Base-by-base conservation (phyloP, 192 early-diverging fungal genomes). In the Entomortierella chlamydospora region DNA sequence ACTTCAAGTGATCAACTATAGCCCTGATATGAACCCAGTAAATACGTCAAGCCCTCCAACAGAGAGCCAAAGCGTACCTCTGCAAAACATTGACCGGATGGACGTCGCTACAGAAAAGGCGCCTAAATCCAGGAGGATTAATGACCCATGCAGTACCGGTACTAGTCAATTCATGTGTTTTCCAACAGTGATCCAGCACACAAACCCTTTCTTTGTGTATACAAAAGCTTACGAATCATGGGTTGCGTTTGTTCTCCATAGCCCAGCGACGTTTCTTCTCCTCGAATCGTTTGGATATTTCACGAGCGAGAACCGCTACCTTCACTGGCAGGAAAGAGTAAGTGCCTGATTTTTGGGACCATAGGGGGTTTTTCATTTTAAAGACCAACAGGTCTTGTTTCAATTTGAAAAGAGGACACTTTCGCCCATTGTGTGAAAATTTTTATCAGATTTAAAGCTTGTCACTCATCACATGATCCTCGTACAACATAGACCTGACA, bases 401-500 rank as follows among this genome's bases (percentile, higher is more conserved):
- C 34, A 4, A 37, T n/a, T n/a, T n/a, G 10, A 37, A 37, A 7
- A 37, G 34, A 10, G 34, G 34, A 37, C 34, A 37, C 10, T 37
- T 7, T 37, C 34, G 34, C 4, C 34, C 34, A 37, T 37, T 37
- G 34, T 37, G 10, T 7, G 34, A 7, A 37, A 10, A n/a, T n/a
- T n/a, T n/a, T n/a, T n/a, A n/a, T n/a, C n/a, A n/a, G n/a, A n/a
- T n/a, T n/a, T n/a, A n/a, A n/a, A n/a, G n/a, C n/a, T n/a, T n/a
- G n/a, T n/a, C 47, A 25, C 23, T 5, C 11, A 26, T 33, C 6
- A 11, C 11, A 42, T 17, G 2, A 39, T n/a, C 20, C 22, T 17
- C 6, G 9, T 50, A n/a, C 42, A 78, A 37, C 10, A 4, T 37
- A 37, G 73, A 18, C 66, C 73, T 15, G 67, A 51, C 2, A 63